Conservation (phyloP, 2,329 filamentous ascomycete genomes). For the Ophiocordyceps sinensis region DNA sequence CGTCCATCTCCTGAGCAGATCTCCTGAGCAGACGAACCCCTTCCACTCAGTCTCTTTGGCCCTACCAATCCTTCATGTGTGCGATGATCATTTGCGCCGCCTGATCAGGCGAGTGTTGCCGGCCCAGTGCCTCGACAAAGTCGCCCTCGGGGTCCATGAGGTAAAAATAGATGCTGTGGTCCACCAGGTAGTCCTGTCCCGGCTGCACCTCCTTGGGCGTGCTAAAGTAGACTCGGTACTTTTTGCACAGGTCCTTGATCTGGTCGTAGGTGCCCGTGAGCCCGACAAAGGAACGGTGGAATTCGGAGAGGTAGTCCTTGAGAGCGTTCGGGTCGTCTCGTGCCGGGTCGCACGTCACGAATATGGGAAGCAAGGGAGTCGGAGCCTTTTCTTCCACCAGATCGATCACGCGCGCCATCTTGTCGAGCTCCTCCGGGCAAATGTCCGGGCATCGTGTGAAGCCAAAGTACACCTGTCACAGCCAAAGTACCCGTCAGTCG, state of each 20-base stretch:
- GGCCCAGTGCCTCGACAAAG: slow-evolving; percentile 91
- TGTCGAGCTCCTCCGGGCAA: slow-evolving; percentile 96
- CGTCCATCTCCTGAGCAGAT: no score
- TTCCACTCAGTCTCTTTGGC: neutral
- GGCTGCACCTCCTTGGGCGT: slow-evolving; percentile 79
- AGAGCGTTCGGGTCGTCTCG: slow-evolving; percentile 78
- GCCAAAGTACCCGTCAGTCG: neutral
- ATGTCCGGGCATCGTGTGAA: slow-evolving; percentile 98
- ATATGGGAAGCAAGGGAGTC: slow-evolving; percentile 56
- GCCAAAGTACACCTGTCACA: slow-evolving; percentile 75
- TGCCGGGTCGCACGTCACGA: slow-evolving; percentile 90
- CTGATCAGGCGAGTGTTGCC: slow-evolving; percentile 82
- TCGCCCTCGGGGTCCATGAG: slow-evolving; percentile 97
- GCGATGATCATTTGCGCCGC: slow-evolving; percentile 72
- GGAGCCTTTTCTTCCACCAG: slow-evolving; percentile 39
- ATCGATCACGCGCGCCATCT: slow-evolving; percentile 96
- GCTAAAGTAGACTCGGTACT: slow-evolving; percentile 93
- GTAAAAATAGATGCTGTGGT: slow-evolving; percentile 99
- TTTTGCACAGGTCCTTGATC: slow-evolving; percentile 88
- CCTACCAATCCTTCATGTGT: slow-evolving; percentile 56
- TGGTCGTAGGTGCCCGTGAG: slow-evolving; percentile 88
- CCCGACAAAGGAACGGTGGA: slow-evolving; percentile 74
- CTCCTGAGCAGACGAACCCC: no score
- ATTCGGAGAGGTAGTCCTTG: slow-evolving; percentile 77
- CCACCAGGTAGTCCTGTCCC: slow-evolving; percentile 91